phyloP scores from a whole-genome alignment of 2,329 filamentous ascomycete genomes.

The Penicillium carneum region DNA sequence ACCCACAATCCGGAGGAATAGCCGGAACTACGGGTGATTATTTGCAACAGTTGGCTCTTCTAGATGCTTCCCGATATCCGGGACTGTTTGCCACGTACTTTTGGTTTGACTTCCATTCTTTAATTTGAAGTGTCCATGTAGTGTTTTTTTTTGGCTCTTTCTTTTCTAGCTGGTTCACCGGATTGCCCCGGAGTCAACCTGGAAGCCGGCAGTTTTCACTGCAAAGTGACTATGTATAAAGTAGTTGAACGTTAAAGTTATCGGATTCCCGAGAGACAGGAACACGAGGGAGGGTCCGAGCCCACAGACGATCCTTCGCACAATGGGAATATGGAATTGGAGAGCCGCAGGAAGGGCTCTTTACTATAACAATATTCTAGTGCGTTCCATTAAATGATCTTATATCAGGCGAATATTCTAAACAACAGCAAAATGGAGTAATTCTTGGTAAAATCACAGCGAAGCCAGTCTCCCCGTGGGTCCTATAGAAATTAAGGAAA shows the following conservation, averaged over 20 bases:
- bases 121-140: background rate
- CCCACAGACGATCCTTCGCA: slow-evolving; percentile 15
- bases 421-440: too few relatives aligned
- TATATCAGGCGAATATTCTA: background rate
- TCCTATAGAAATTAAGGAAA: background rate
- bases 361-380: background rate
- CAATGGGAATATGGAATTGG: slow-evolving; percentile 6
- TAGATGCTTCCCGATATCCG: background rate
- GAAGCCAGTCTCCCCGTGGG: background rate
- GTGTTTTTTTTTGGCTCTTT: background rate
- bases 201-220: background rate
- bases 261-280: slow-evolving; percentile 19
- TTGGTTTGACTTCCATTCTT: background rate
- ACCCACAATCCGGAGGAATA: background rate
- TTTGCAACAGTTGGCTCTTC: background rate
- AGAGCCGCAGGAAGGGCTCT: slow-evolving; percentile 1
- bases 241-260: slow-evolving; percentile 4
- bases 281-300: slow-evolving; percentile 26
- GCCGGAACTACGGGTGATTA: background rate
- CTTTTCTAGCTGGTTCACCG: background rate
- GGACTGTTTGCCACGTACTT: slow-evolving; percentile 15
- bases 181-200: background rate
- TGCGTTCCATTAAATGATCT: background rate
- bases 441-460: background rate
- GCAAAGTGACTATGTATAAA: too few relatives aligned